A percentile compares a stretch with the other conserved stretches of the same genome.
phyloP scores from a whole-genome alignment of 2,329 filamentous ascomycete species.

The Botrytis deweyae region DNA sequence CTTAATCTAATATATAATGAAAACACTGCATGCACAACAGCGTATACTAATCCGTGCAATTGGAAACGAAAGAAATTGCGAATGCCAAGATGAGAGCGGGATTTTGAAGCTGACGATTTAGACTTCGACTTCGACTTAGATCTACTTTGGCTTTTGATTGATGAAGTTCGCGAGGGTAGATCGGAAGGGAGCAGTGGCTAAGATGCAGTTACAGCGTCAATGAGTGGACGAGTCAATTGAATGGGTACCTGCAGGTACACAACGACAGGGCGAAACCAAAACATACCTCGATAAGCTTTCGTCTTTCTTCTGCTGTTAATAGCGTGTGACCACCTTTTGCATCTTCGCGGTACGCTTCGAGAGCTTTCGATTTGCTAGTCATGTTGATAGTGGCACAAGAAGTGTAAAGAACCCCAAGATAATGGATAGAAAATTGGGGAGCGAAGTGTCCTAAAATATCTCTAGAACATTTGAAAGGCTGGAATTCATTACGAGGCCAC shows the following conservation, averaged over 20 bases:
- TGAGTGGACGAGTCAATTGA: constrained; percentile 25
- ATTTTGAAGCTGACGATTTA: constrained; percentile 28
- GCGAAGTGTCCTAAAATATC: constrained; percentile 8
- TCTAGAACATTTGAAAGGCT: constrained; percentile 10
- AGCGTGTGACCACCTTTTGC: constrained; percentile 45
- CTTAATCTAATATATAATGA: constrained; percentile 83
- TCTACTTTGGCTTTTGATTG: constrained; percentile 21
- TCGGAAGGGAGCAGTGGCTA: constrained; percentile 39
- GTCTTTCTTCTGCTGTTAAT: constrained; percentile 46
- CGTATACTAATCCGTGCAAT: constrained; percentile 66
- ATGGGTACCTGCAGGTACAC: constrained; percentile 19
- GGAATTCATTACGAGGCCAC: constrained; percentile 18
- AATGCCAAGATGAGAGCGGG: constrained; percentile 50
- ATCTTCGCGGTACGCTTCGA: constrained; percentile 47
- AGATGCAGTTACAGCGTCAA: constrained; percentile 8
- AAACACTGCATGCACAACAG: constrained; percentile 75
- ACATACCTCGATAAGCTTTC: constrained; percentile 48
- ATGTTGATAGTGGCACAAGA: constrained; percentile 12
- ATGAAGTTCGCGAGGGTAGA: constrained; percentile 28
- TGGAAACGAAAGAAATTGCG: constrained; percentile 61
- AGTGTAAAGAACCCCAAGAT: neutral
- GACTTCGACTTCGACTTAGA: constrained; percentile 33
- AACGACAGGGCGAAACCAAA: constrained; percentile 10
- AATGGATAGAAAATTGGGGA: neutral
- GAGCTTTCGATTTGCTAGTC: constrained; percentile 14